phyloP scores from a whole-genome alignment of 345 rosid species.

The Eucalyptus sp. region DNA sequence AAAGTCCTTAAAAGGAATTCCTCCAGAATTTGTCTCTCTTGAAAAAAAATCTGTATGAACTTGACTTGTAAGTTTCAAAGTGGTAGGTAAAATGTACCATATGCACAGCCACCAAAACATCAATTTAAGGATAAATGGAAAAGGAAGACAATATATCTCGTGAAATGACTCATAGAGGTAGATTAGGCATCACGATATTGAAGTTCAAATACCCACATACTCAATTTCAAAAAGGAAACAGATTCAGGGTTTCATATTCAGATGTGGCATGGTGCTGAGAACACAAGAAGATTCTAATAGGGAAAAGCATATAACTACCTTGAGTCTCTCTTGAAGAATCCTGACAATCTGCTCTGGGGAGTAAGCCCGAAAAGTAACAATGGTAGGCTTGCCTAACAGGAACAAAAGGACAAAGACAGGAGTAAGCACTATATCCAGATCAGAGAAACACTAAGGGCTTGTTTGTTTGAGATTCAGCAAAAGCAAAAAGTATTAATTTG shows the following conservation, averaged over 20 bases:
- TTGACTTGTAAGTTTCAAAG: background rate
- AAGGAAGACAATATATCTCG: background rate
- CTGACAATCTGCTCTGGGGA: slow-evolving; percentile 62
- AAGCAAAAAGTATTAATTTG: background rate
- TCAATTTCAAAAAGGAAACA: background rate
- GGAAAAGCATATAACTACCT: slow-evolving; percentile 20
- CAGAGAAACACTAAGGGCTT: background rate
- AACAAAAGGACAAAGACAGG: background rate
- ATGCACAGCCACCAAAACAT: background rate
- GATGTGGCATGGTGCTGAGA: background rate
- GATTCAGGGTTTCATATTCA: background rate
- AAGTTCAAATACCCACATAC: background rate
- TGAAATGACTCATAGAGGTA: background rate
- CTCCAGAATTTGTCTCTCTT: background rate
- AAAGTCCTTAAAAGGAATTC: background rate
- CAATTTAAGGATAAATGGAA: background rate
- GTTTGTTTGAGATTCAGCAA: background rate
- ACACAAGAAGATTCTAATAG: background rate
- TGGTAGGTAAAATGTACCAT: background rate
- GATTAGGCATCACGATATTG: background rate
- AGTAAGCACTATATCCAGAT: background rate
- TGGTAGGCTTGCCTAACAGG: slow-evolving; percentile 64
- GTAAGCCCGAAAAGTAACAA: slow-evolving; percentile 73
- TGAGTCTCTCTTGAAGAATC: slow-evolving; percentile 75
- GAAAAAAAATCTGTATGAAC: background rate